Percentiles rank a stretch among this genome's conserved stretches.
phyloP scores from a whole-genome alignment of 805 yeast genomes.

The Maudiozyma serrabonitensis region DNA sequence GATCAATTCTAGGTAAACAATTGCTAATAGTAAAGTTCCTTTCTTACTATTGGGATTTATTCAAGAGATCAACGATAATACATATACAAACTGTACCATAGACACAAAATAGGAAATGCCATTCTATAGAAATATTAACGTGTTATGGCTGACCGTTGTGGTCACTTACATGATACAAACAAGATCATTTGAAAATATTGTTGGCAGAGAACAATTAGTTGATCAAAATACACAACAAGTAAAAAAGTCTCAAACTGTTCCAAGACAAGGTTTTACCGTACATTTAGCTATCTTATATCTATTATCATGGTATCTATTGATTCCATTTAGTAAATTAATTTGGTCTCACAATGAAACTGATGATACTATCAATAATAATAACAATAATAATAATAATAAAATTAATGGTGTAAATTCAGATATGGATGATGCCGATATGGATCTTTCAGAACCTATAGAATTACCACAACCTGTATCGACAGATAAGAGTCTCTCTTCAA shows the following conservation, averaged over 20 bases:
- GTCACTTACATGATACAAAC: constrained; percentile 24
- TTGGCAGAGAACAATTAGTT: constrained; percentile 1
- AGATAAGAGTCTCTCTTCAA: not conserved
- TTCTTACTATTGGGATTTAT: too few species aligned
- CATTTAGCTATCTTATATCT: constrained; percentile 20
- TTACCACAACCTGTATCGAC: not conserved
- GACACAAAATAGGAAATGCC: not conserved
- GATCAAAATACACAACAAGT: constrained; percentile 4
- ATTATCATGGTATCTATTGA: constrained; percentile 18
- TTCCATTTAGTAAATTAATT: constrained; percentile 13
- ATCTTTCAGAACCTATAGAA: not conserved
- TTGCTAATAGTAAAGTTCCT: too few species aligned
- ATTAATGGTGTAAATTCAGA: not conserved
- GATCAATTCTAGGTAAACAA: too few species aligned
- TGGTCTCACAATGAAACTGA: constrained; percentile 8
- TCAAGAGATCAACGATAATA: too few species aligned
- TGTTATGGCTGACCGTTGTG: constrained; percentile 20
- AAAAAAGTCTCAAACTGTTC: constrained; percentile 1
- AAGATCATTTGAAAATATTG: constrained; percentile 17
- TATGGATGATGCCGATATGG: not conserved
- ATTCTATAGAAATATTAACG: not conserved
- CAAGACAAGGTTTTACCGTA: constrained; percentile 2
- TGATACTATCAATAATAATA: not conserved
- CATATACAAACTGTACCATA: too few species aligned
- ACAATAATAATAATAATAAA: not conserved